Base-by-base conservation (phyloP, 2,329 filamentous ascomycete species). In the Neopestalotiopsis sp. region DNA sequence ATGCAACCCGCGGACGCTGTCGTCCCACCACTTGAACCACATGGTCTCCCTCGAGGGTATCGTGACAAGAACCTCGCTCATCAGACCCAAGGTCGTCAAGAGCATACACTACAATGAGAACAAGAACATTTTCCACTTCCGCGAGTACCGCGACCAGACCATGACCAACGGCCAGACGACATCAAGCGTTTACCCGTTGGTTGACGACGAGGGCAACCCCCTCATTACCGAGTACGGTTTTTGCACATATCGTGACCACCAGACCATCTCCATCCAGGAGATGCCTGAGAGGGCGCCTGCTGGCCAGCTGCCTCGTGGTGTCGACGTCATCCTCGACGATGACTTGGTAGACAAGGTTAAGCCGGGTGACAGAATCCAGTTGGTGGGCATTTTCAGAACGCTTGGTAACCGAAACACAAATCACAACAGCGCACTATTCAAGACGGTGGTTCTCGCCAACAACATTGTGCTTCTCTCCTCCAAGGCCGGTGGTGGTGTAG, bases 1-100 rank as follows among this genome's bases (percentile, higher is more conserved):
- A 13, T 98, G 95, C 87, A 99, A 98, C 77, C 96, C 96, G 56
- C 90, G 96, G 74, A 98, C 96, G 0, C 84, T 99, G 38, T 94
- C 94, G 65, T 98, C 95, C 2, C 87, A 90, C 56, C 93, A 97
- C 76, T 88, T 99, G 68, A 99, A 99, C 81, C 91, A 93, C 77
- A 98, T 99, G 95, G 93, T 99, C 14, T 97, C 95, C 3, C 87
- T 99, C 65, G 96, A 99, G 82, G 96, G 96, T 61, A 99, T 99
- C 75, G 96, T 99, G 57, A 99, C 96, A 45, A 93, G 96, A 80
- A 97, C 94, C 82, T 98, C 95, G 30, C 86, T 99, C 24, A 97
- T 99, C 71, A 89, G 97, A 68, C 96, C 96, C 12, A 99, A 99
- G 82, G 90, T 99, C n/a, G 91, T 98, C 71, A 97, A 97, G 84